Percentiles rank a stretch among this genome's conserved stretches.
Conservation (phyloP, 1,284 basidiomycete genomes). For the Pseudozyma hubeiensis region DNA sequence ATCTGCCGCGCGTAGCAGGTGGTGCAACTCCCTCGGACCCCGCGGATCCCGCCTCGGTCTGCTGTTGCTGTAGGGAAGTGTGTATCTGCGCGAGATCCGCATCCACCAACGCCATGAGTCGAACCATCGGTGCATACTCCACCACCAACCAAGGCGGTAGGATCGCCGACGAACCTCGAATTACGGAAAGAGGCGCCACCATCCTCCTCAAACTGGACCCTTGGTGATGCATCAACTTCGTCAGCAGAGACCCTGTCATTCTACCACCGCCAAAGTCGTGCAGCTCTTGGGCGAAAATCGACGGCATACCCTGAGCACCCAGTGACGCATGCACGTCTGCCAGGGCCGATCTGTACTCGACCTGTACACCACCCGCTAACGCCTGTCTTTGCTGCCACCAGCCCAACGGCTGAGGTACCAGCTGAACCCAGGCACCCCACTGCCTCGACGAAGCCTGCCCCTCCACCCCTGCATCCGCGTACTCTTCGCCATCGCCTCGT, state of each 20-base stretch:
- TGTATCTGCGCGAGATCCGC: slow-evolving; percentile 70
- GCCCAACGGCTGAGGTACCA: slow-evolving; percentile 34
- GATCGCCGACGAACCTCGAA: slow-evolving; percentile 67
- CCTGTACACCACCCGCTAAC: background rate
- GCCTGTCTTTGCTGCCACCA: slow-evolving; percentile 17
- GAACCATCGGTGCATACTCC: slow-evolving; percentile 80
- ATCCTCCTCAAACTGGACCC: slow-evolving; percentile 69
- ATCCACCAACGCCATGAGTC: slow-evolving; percentile 78
- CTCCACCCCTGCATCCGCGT: slow-evolving; percentile 18
- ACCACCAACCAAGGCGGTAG: slow-evolving; percentile 71
- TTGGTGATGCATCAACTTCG: background rate
- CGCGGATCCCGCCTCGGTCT: no score
- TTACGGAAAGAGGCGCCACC: slow-evolving; percentile 68
- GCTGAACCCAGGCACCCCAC: slow-evolving; percentile 16
- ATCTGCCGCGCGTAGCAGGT: background rate
- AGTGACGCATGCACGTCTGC: slow-evolving; percentile 68
- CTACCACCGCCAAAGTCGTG: background rate
- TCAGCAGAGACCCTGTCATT: background rate
- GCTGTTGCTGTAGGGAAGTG: slow-evolving; percentile 6
- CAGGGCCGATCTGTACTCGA: slow-evolving; percentile 64
- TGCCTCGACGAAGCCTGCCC: slow-evolving; percentile 8
- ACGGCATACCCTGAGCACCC: background rate
- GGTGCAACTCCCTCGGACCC: background rate
- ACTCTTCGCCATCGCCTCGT: background rate
- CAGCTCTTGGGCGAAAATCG: background rate